Conservation (phyloP, 2,329 filamentous ascomycete genomes). For the Penicillium concentricum region DNA sequence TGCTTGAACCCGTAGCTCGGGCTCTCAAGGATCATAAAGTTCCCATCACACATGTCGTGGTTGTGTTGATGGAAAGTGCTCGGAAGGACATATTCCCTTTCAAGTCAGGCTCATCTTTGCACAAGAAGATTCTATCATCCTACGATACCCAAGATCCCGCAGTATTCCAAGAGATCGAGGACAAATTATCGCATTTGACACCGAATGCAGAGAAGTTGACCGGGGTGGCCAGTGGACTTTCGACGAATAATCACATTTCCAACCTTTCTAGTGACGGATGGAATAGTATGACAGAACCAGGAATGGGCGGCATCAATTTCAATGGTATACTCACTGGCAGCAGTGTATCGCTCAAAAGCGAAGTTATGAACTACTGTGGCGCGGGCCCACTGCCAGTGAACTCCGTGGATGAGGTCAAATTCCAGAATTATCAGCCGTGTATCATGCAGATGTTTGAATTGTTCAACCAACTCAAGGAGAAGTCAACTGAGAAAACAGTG, state of each 20-base stretch:
- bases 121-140: slow-evolving; percentile 26
- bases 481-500: neutral
- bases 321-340: slow-evolving; percentile 31
- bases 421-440: slow-evolving; percentile 34
- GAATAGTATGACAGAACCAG: slow-evolving; percentile 21
- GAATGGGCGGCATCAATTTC: slow-evolving; percentile 33
- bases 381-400: slow-evolving; percentile 30
- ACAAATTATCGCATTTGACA: slow-evolving; percentile 26
- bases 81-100: slow-evolving; percentile 35
- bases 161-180: slow-evolving; percentile 16
- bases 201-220: slow-evolving; percentile 32
- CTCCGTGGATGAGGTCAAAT: slow-evolving; percentile 30
- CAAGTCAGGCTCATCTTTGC: slow-evolving; percentile 27
- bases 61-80: slow-evolving; percentile 34
- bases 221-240: slow-evolving; percentile 24
- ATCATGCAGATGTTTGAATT: slow-evolving; percentile 33
- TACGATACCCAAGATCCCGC: slow-evolving; percentile 16
- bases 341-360: slow-evolving; percentile 34
- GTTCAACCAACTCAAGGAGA: slow-evolving; percentile 29
- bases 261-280: slow-evolving; percentile 13
- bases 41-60: slow-evolving; percentile 31
- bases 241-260: neutral
- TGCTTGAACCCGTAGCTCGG: slow-evolving; percentile 25
- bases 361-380: slow-evolving; percentile 33
- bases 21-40: slow-evolving; percentile 25